Evolutionary conservation across 108 stramenopile genomes (phyloP).

Genomic region (Schizochytrium sp.): DNA sequence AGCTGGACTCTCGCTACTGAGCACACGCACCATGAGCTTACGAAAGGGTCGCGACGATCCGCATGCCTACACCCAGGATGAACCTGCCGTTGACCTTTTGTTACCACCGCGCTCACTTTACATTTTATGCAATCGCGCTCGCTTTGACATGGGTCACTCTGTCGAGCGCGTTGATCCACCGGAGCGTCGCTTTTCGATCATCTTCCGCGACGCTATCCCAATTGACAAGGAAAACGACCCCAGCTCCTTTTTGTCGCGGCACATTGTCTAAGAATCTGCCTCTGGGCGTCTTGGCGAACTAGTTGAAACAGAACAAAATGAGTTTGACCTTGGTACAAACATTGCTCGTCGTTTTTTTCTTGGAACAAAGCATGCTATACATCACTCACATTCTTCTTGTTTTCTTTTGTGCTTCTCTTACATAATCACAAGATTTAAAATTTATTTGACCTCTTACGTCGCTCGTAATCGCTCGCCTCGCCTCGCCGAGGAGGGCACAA

Average conservation of each 20-base stretch:
- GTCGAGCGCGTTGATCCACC: background rate
- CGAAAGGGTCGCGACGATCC: background rate
- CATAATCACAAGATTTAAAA: too few relatives aligned
- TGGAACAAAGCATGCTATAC: too few relatives aligned
- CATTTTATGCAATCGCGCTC: background rate
- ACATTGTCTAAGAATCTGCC: background rate
- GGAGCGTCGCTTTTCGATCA: constrained; percentile 2
- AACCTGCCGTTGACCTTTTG: background rate
- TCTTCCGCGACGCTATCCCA: background rate
- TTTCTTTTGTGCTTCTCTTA: too few relatives aligned
- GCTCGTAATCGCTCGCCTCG: too few relatives aligned
- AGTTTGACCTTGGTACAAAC: too few relatives aligned
- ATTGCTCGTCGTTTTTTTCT: too few relatives aligned
- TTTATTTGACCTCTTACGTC: background rate
- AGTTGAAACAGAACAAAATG: too few relatives aligned
- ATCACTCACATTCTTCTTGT: too few relatives aligned
- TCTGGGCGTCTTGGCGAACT: background rate
- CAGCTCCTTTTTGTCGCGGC: background rate
- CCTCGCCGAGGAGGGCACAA: too few relatives aligned
- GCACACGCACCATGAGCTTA: background rate
- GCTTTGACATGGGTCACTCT: background rate
- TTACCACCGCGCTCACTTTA: background rate
- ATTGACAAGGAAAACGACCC: background rate
- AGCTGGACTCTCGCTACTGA: constrained; percentile 67
- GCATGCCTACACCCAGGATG: background rate